phyloP scores from a whole-genome alignment of 108 stramenopile genomes.

The Nitzschia palea region DNA sequence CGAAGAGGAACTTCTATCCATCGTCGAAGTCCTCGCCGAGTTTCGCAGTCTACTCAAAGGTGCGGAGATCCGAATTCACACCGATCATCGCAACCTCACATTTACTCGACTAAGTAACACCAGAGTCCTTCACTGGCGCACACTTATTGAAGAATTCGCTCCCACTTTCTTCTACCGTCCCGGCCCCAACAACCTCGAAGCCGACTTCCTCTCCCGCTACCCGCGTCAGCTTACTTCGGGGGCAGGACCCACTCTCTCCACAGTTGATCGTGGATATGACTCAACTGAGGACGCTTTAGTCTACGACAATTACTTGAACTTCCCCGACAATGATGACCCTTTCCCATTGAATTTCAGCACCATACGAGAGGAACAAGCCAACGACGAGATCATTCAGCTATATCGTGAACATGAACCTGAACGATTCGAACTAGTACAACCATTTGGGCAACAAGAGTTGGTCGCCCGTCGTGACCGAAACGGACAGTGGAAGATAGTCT shows the following conservation, averaged over 20 bases:
- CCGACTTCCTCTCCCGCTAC: constrained; percentile 16
- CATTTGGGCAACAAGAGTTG: too few relatives aligned
- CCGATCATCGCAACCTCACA: constrained; percentile 50
- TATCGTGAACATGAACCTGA: too few relatives aligned
- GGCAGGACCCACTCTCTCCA: not conserved
- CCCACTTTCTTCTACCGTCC: constrained; percentile 15
- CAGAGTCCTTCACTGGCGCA: constrained; percentile 20
- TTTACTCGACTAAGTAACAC: not conserved
- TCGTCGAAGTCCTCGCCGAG: constrained; percentile 41
- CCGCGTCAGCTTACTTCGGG: not conserved
- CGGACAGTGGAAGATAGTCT: not conserved
- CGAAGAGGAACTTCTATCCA: constrained; percentile 43
- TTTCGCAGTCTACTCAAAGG: constrained; percentile 43
- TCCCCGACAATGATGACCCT: not conserved
- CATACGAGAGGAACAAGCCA: not conserved
- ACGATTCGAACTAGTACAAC: too few relatives aligned
- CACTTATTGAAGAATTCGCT: constrained; percentile 35
- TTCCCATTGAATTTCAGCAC: not conserved
- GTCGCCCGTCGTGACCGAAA: too few relatives aligned
- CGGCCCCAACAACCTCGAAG: constrained; percentile 22
- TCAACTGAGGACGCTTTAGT: too few relatives aligned
- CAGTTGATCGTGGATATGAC: too few relatives aligned
- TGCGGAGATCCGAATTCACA: constrained; percentile 28
- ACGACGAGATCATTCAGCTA: not conserved
- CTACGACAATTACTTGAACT: not conserved